A percentile compares a stretch with the other conserved stretches of the same genome.
Conservation (phyloP, 176 grass and related monocot species). For the Pontederia paniculata region DNA sequence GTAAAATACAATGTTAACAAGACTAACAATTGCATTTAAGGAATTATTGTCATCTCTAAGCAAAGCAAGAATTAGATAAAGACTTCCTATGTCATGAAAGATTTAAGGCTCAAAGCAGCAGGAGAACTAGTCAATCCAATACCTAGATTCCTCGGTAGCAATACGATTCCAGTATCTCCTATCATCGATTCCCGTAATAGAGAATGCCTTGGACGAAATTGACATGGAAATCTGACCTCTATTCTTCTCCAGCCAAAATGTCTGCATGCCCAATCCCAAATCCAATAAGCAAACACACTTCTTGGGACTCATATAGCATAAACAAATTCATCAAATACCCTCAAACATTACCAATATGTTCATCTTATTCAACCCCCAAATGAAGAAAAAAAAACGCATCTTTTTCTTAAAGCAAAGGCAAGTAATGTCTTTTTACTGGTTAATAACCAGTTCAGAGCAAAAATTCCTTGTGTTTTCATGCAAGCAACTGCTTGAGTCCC, state of each 20-base stretch:
- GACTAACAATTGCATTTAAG: no score
- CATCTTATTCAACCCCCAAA: no score
- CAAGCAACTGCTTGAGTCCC: background rate
- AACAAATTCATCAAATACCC: no score
- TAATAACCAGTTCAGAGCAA: background rate
- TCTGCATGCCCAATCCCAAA: conserved; percentile 30
- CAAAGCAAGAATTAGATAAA: no score
- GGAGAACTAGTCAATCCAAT: background rate
- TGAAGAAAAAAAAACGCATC: background rate
- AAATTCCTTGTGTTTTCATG: background rate
- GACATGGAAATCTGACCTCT: conserved; percentile 53
- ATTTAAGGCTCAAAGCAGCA: background rate
- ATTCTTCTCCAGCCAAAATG: conserved; percentile 90
- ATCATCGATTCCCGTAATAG: conserved; percentile 87
- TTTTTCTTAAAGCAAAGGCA: background rate
- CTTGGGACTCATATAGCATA: background rate
- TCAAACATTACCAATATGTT: no score
- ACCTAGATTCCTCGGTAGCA: conserved; percentile 84
- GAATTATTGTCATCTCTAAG: no score
- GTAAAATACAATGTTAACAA: no score
- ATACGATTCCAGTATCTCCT: conserved; percentile 95
- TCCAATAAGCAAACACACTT: background rate
- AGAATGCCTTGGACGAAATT: conserved; percentile 73
- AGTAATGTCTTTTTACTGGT: no score
- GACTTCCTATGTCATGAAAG: no score